Evolutionary conservation across 352 stramenopile species (phyloP).

Genomic region (Phytophthora chlamydospora): DNA sequence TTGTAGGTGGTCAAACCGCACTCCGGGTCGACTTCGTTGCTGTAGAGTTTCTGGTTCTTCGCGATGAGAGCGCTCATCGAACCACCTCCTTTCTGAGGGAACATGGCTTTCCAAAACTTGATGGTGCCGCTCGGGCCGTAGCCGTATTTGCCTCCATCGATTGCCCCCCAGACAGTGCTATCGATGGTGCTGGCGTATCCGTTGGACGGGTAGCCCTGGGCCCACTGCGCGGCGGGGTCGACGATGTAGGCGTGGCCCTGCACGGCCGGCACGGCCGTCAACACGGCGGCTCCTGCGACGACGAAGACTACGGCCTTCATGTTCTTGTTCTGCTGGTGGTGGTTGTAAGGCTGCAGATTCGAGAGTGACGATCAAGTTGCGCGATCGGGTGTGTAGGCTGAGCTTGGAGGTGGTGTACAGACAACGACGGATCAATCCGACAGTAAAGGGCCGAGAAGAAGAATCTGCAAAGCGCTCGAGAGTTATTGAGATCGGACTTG

Average conservation of each 20-base stretch:
- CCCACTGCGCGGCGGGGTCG: constrained; percentile 43
- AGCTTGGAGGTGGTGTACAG: no score
- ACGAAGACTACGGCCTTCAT: constrained; percentile 41
- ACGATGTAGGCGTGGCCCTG: constrained; percentile 50
- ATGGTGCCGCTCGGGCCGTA: constrained; percentile 42
- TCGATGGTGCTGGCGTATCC: constrained; percentile 57
- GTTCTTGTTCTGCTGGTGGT: constrained; percentile 11
- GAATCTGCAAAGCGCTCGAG: no score
- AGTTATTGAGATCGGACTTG: no score
- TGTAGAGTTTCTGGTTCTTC: constrained; percentile 52
- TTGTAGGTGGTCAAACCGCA: constrained; percentile 53
- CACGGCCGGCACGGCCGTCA: constrained; percentile 23
- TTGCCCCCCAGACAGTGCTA: constrained; percentile 38
- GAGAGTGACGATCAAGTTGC: constrained; percentile 15
- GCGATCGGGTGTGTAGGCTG: no score
- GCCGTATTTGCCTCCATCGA: constrained; percentile 49
- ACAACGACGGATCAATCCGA: no score
- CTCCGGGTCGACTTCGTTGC: constrained; percentile 32
- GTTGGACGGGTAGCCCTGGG: constrained; percentile 47
- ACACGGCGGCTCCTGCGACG: constrained; percentile 24
- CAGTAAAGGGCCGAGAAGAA: no score
- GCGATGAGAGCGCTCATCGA: constrained; percentile 50
- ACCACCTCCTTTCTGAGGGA: constrained; percentile 41
- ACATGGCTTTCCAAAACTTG: constrained; percentile 44
- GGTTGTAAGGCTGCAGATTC: constrained; percentile 21